Evolutionary conservation across 306 rosid genomes (phyloP), one percentile per base, ranked within the genome.

Genomic region (Mimosa pudica): DNA sequence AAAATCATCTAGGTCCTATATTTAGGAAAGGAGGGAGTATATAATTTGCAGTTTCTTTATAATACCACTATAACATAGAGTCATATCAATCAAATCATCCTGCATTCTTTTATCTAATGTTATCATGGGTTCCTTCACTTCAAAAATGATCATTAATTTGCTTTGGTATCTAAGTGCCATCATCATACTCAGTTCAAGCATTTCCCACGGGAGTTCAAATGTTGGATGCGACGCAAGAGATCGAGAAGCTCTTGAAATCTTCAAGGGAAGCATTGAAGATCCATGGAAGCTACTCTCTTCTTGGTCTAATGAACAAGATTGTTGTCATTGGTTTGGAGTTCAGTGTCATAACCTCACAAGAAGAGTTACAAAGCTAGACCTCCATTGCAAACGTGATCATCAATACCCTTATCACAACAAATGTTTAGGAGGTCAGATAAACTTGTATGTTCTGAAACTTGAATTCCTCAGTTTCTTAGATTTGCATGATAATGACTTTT

Each of bases 241-340:
- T 18, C 52, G 30, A 66, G 18, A 48, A 9, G 30, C 6, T 5
- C 80, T 77, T 66, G 24, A 18, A 65, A 8, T 49, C 3, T 77
- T 65, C 2, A 41, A 52, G 81, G 55, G 54, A 51, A 41, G 57
- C 54, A 52, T 77, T 41, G 17, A 52, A 7, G 81, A 77, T 41
- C 75, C 81, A 18, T n/a, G 5, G 32, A 66, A 67, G 16, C 1
- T 4, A 1, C 81, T 77, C 57, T 77, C 75, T 3, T 67, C 74
- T 51, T 77, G 81, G 81, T 67, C 81, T 12, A 54, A 9, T 3
- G 67, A 51, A 52, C 32, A 51, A 11, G 67, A 77, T 77, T 77
- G 67, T 10, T 58, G 35, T 20, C 3, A n/a, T 0, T 17, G 62
- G 62, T 7, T 17, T 17, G 62, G 62, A 5, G 62, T 55, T 55